Evolutionary conservation across 148 eudicot species (phyloP).

Genomic region (Camellia sinensis): DNA sequence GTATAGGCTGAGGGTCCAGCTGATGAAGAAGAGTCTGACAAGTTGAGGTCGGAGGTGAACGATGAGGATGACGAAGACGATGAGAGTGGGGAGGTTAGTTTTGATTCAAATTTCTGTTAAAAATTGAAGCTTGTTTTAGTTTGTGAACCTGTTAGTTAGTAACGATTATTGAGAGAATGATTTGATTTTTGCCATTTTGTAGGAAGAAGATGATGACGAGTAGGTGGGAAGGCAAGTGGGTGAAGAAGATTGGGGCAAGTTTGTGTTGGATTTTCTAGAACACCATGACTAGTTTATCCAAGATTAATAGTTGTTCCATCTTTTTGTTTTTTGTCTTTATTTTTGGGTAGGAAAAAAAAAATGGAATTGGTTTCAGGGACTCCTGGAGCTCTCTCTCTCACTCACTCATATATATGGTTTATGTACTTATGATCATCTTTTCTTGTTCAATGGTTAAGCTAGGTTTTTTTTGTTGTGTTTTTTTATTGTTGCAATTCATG

Average conservation of each 20-base stretch:
- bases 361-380: not conserved
- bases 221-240: not conserved
- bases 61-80: too few species aligned
- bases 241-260: slow-evolving; percentile 1
- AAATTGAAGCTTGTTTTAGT: too few species aligned
- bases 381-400: not conserved
- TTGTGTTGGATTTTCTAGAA: not conserved
- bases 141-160: too few species aligned
- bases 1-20: too few species aligned
- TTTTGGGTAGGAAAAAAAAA: not conserved
- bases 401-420: not conserved
- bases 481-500: not conserved
- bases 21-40: too few species aligned
- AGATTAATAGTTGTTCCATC: not conserved
- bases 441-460: not conserved
- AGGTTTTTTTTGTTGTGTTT: too few species aligned
- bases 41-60: too few species aligned
- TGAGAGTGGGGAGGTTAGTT: too few species aligned
- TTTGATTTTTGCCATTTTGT: not conserved
- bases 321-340: not conserved
- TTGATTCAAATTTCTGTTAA: too few species aligned
- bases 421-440: not conserved
- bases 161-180: not conserved
- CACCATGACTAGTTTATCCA: not conserved
- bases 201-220: slow-evolving; percentile 8